Evolutionary conservation across 176 grass and related monocot genomes (phyloP).

Genomic region (Stipa capillata): DNA sequence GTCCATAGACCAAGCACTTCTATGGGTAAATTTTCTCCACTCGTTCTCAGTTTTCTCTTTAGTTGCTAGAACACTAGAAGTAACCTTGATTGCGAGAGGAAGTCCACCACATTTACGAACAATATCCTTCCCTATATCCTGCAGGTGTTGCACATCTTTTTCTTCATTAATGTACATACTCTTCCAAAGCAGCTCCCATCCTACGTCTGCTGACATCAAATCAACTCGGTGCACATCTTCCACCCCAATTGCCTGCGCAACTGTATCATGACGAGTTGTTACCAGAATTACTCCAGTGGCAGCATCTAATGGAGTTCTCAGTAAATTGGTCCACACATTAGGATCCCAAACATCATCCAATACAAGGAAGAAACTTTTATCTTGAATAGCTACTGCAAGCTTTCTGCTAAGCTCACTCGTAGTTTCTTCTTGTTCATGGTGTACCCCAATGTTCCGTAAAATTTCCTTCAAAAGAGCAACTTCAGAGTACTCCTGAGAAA

Average conservation of each 20-base stretch:
- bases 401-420: neutral
- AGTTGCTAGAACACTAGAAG: neutral
- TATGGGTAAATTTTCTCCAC: slow-evolving; percentile 12
- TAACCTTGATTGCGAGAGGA: slow-evolving; percentile 35
- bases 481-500: slow-evolving; percentile 25
- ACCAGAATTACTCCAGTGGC: slow-evolving; percentile 10
- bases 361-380: slow-evolving; percentile 22
- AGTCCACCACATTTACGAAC: slow-evolving; percentile 32
- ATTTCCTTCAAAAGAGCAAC: slow-evolving; percentile 4
- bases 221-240: slow-evolving; percentile 20
- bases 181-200: slow-evolving; percentile 35
- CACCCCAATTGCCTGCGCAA: slow-evolving; percentile 6
- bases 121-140: neutral
- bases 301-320: slow-evolving; percentile 12
- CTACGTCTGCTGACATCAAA: neutral
- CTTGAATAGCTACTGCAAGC: neutral
- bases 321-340: slow-evolving; percentile 6
- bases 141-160: neutral
- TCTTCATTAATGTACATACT: slow-evolving; percentile 14
- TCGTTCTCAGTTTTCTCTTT: neutral
- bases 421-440: neutral
- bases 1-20: slow-evolving; percentile 14
- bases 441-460: neutral
- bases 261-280: slow-evolving; percentile 17
- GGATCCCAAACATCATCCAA: slow-evolving; percentile 43